Evolutionary conservation across 805 yeast species (phyloP), one percentile per base, ranked within the genome.

Genomic region (Grigorovia humatica): DNA sequence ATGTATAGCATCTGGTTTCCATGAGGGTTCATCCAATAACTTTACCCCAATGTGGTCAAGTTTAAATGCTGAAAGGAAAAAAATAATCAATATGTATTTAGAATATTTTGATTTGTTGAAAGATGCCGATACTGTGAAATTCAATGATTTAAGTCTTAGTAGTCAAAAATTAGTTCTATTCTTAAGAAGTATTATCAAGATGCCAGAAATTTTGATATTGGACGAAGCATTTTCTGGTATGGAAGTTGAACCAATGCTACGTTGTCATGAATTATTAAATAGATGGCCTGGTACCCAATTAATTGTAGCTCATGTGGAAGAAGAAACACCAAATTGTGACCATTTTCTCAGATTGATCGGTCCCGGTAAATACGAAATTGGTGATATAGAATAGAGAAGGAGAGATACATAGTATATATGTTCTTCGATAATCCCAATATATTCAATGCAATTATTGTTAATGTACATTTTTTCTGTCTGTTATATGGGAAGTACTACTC

Each of bases 211-310:
- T 1, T 71, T 91, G 49, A 83, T 91, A 47, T 71, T 91, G 2
- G 99, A 91, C 67, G 99, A 91, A 70, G 95, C 98, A 0, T 80
- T 91, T 53, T 86, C 96, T 20, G 95, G 89, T 15, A 87, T 91
- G 93, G 86, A 84, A 43, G 82, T 80, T 50, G 77, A 74, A 19
- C 74, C 78, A 38, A 73, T 83, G 53, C 71, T 72, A 43, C 73
- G 70, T 48, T 84, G 88, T 51, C 81, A 81, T 57, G 70, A 71
- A 35, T 58, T 81, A 7, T 65, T 75, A 29, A 69, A 76, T 41
- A 61, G 70, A 48, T 81, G 82, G 77, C 75, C 78, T 2, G 86
- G 95, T 0, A 82, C 96, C 0, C 81, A 83, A 2, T 74, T 91
- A 40, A 74, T 85, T 0, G 85, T 93, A 23, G 96, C 96, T 0